Percentiles rank a stretch among this genome's conserved stretches.
These are phyloP conservation scores for Pseudozyma flocculosa DNA, from an alignment of 1,284 basidiomycete genomes.

Conservation along the genomic window DNA sequence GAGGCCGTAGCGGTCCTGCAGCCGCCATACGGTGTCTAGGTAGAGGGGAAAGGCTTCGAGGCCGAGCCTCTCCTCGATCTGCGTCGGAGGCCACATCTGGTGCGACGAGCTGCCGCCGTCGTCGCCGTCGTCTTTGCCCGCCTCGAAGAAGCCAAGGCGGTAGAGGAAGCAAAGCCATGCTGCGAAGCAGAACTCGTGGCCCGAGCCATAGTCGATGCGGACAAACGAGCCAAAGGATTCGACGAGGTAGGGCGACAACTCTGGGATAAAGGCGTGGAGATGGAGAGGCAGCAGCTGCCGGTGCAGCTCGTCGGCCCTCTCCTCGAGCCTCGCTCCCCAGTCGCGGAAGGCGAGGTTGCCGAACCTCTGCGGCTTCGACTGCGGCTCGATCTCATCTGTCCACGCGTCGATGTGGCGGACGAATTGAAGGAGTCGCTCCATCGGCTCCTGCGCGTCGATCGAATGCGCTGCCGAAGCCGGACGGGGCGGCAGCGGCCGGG, in stretches of 20 bases:
- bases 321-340: constrained; percentile 77
- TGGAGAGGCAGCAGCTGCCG: constrained; percentile 62
- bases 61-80: constrained; percentile 38
- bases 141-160: constrained; percentile 40
- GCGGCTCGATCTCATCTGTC: constrained; percentile 80
- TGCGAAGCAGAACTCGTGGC: constrained; percentile 69
- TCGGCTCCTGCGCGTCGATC: background rate
- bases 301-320: constrained; percentile 26
- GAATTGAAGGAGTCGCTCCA: constrained; percentile 64
- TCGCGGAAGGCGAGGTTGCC: constrained; percentile 89
- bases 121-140: too few relatives aligned
- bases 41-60: constrained; percentile 74
- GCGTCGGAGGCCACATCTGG: constrained; percentile 2
- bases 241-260: constrained; percentile 73
- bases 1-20: constrained; percentile 85
- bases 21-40: constrained; percentile 74
- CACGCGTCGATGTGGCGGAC: constrained; percentile 73
- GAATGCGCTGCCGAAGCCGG: background rate
- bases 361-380: constrained; percentile 81
- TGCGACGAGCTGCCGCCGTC: background rate
- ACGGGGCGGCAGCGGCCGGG: constrained; percentile 10
- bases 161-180: constrained; percentile 48
- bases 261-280: constrained; percentile 63
- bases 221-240: constrained; percentile 86
- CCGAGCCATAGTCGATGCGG: constrained; percentile 94